phyloP scores from a whole-genome alignment of 306 rosid species.

The Pueraria montana region DNA sequence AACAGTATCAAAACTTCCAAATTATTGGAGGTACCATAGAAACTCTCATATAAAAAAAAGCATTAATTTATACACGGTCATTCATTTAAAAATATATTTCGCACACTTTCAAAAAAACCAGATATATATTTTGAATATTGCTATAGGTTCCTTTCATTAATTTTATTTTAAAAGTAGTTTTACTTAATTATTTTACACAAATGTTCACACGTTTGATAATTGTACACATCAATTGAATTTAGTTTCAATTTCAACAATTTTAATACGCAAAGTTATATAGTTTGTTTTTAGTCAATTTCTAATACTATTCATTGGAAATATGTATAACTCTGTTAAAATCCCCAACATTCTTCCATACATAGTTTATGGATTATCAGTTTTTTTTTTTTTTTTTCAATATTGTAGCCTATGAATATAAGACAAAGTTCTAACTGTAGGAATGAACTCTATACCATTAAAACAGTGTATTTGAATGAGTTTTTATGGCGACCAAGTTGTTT shows the following conservation, averaged over 20 bases:
- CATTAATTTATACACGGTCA: no score
- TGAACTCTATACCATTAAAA: neutral
- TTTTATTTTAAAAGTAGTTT: neutral
- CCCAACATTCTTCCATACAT: neutral
- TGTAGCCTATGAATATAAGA: conserved; percentile 8
- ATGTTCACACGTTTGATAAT: neutral
- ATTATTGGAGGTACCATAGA: no score
- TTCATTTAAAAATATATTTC: no score
- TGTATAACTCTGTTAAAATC: neutral
- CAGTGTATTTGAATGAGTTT: conserved; percentile 33
- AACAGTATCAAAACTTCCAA: no score
- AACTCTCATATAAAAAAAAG: no score
- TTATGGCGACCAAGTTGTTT: no score
- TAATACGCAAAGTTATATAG: conserved; percentile 51
- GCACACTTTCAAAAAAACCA: no score
- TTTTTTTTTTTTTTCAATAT: neutral
- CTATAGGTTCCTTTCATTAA: neutral
- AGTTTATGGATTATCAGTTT: neutral
- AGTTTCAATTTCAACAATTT: conserved; percentile 34
- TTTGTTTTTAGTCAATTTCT: conserved; percentile 39
- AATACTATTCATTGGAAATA: conserved; percentile 17
- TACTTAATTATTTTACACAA: neutral
- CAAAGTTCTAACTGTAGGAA: neutral
- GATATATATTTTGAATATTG: neutral
- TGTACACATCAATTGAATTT: neutral